phyloP scores from a whole-genome alignment of 495 filamentous ascomycete genomes.

The Pyrenopolyporus hunteri region DNA sequence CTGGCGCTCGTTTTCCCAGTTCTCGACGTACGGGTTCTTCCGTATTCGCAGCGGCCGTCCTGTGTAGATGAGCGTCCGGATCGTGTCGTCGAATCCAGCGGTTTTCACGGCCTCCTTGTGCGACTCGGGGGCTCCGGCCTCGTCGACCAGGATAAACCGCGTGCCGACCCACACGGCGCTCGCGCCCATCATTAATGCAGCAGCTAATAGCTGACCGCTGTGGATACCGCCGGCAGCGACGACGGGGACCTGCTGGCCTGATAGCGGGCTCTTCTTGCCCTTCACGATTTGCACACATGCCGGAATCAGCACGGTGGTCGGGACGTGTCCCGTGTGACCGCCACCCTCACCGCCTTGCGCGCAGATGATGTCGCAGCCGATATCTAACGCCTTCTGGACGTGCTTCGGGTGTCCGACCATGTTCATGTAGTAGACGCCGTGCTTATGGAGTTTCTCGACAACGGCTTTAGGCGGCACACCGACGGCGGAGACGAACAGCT shows the following conservation, averaged over 20 bases:
- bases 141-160: conserved; percentile 89
- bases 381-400: conserved; percentile 87
- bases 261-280: conserved; percentile 84
- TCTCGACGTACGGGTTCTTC: conserved; percentile 87
- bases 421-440: conserved; percentile 97
- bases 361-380: conserved; percentile 90
- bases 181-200: conserved; percentile 90
- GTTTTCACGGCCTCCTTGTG: conserved; percentile 98
- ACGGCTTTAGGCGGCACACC: conserved; percentile 89
- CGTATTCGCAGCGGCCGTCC: conserved; percentile 92
- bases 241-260: conserved; percentile 84
- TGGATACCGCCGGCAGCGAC: conserved; percentile 93
- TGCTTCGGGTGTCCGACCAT: conserved; percentile 99
- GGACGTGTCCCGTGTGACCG: conserved; percentile 90
- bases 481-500: conserved; percentile 95
- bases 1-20: conserved; percentile 93
- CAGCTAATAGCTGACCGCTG: conserved; percentile 90
- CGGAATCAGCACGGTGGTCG: conserved; percentile 87
- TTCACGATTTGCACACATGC: conserved; percentile 83
- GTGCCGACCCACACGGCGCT: conserved; percentile 95
- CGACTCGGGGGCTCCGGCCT: conserved; percentile 89
- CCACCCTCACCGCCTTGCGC: conserved; percentile 92
- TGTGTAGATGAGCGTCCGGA: conserved; percentile 98
- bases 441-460: conserved; percentile 85
- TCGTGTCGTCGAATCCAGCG: conserved; percentile 88